Evolutionary conservation across 192 early-diverging fungal species (phyloP), one percentile per base, ranked within the genome.

Genomic region (Glomus cerebriforme): DNA sequence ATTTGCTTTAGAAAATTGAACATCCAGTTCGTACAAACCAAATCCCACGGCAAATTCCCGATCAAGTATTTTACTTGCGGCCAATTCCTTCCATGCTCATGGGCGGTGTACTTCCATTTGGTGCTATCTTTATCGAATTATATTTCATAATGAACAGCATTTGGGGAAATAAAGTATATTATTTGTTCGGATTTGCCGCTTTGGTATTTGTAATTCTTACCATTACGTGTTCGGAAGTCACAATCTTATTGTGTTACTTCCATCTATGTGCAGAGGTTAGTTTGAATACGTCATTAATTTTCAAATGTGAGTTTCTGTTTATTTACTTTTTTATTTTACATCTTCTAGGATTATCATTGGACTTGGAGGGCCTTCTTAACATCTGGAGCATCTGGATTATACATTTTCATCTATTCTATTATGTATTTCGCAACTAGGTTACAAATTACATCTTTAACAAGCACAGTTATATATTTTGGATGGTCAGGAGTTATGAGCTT

Each of bases 141-240:
- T 97, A 97, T 86, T 99, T 96, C 85, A 94, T 99, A 75, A 94
- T 98, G 88, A 93, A 94, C 84, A 93, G 92, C 60, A 96, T 98
- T 63, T 97, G 95, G 95, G 92, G 92, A 88, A 92, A 94, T 88
- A 92, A 92, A 80, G 91, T 95, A 29, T 99, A 97, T 86, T 96
- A 97, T 80, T 91, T 96, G 73, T 96, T 95, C 90, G 95, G 96
- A 0, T 96, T 98, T 86, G 82, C 96, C 80, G 90, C 96, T 87
- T 79, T 96, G 68, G 95, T 97, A 7, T 96, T 96, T 84, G 80
- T 92, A 31, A 92, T 98, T 63, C 86, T 98, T 74, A 84, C 95
- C 43, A 73, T 96, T 74, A 96, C 95, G 0, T 93, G 93, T 34
- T 92, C 95, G 6, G 95, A 95, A 74, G 92, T 96, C 24, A 92